Conservation (phyloP, 768 basidiomycete genomes). For the Tricholoma furcatifolium region DNA sequence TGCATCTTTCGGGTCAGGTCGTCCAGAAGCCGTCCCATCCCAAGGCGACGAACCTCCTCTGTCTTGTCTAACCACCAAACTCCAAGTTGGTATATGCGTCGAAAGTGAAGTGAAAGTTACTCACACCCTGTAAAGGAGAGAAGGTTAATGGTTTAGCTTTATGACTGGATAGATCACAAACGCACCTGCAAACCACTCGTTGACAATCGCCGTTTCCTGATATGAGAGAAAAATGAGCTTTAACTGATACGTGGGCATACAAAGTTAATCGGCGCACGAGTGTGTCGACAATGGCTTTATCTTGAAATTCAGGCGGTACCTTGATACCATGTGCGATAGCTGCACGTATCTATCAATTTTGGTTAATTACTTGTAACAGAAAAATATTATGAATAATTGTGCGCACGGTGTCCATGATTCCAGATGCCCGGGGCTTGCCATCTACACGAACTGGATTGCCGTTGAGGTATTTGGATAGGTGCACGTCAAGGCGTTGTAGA, state of each 20-base stretch:
- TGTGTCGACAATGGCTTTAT: conserved; percentile 53
- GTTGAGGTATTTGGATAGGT: conserved; percentile 65
- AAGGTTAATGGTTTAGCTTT: conserved; percentile 10
- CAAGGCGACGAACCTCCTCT: conserved; percentile 72
- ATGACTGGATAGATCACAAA: not conserved
- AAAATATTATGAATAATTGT: not conserved
- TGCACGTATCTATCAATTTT: conserved; percentile 51
- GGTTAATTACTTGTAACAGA: not conserved
- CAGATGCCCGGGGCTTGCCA: conserved; percentile 72
- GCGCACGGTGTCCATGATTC: conserved; percentile 68
- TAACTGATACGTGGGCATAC: not conserved
- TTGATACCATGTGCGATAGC: conserved; percentile 69
- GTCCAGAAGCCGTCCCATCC: conserved; percentile 72
- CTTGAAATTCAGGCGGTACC: conserved; percentile 72
- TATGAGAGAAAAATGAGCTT: not conserved
- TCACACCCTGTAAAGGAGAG: conserved; percentile 38
- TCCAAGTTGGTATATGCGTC: not conserved
- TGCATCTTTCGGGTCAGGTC: conserved; percentile 67
- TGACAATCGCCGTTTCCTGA: conserved; percentile 70
- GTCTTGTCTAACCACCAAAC: conserved; percentile 50
- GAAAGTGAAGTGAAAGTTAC: conserved; percentile 7
- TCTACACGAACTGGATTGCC: conserved; percentile 73
- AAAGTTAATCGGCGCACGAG: conserved; percentile 42
- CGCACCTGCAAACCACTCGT: conserved; percentile 75
- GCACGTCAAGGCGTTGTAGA: conserved; percentile 59